Conservation (phyloP, 306 rosid species). For the Luffa aegyptiaca region DNA sequence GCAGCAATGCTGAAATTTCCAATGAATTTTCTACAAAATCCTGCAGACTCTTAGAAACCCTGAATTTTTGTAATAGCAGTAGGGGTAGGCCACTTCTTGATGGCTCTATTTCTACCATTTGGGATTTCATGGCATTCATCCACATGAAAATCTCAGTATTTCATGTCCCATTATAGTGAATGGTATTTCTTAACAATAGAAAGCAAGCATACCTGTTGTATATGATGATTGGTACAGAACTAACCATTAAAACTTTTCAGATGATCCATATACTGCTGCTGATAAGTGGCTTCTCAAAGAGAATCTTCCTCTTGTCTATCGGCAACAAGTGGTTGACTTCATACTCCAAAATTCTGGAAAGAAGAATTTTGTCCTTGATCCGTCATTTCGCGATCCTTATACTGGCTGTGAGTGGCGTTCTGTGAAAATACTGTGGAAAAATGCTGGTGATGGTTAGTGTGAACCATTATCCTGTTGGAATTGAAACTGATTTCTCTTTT, state of each 20-base stretch:
- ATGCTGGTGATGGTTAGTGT: background rate
- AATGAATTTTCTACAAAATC: background rate
- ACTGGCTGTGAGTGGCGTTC: constrained; percentile 66
- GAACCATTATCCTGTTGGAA: constrained; percentile 4
- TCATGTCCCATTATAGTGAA: background rate
- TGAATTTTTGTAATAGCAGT: background rate
- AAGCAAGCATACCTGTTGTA: background rate
- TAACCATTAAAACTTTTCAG: constrained; percentile 32
- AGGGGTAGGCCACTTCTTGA: background rate
- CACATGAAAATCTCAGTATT: background rate
- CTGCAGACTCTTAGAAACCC: background rate
- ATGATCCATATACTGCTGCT: constrained; percentile 74
- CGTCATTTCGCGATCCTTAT: constrained; percentile 82
- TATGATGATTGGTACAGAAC: background rate
- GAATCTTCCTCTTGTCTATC: constrained; percentile 79
- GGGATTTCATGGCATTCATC: background rate
- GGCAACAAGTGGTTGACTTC: constrained; percentile 86
- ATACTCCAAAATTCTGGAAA: constrained; percentile 89
- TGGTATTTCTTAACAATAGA: background rate
- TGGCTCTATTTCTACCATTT: background rate
- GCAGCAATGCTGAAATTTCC: background rate
- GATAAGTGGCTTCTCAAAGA: constrained; percentile 95
- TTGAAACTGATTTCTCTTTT: constrained; percentile 14
- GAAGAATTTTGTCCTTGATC: constrained; percentile 50
- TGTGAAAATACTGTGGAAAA: background rate